Conservation (phyloP, 495 filamentous ascomycete species). For the Hyaloscypha finlandica region DNA sequence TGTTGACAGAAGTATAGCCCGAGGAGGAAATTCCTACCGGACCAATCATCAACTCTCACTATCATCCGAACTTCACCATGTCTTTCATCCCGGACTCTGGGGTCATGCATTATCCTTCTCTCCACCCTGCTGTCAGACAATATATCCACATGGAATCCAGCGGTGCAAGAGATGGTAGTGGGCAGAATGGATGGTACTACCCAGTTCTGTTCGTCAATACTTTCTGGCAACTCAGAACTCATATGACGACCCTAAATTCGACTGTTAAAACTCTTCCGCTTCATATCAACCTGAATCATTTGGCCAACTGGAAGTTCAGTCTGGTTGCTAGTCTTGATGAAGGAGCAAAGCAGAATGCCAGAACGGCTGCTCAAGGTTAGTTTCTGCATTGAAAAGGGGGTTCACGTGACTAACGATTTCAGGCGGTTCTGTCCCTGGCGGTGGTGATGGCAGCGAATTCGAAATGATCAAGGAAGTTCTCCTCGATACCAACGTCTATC, state of each 20-base stretch:
- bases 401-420: slow-evolving; percentile 26
- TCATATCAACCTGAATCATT: slow-evolving; percentile 79
- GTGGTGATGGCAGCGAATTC: slow-evolving; percentile 79
- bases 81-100: slow-evolving; percentile 84
- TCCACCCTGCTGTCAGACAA: slow-evolving; percentile 74
- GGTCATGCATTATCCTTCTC: slow-evolving; percentile 58
- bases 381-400: not conserved
- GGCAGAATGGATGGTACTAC: slow-evolving; percentile 96
- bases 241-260: slow-evolving; percentile 92
- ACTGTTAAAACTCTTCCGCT: slow-evolving; percentile 83
- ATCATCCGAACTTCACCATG: slow-evolving; percentile 93
- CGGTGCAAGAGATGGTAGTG: slow-evolving; percentile 73
- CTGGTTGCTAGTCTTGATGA: slow-evolving; percentile 82
- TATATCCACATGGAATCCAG: slow-evolving; percentile 75
- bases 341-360: slow-evolving; percentile 77
- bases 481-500: slow-evolving; percentile 89
- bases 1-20: slow-evolving; percentile 20
- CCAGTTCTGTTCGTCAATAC: slow-evolving; percentile 90
- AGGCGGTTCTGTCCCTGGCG: slow-evolving; percentile 64
- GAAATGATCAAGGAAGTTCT: slow-evolving; percentile 95
- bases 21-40: slow-evolving; percentile 52
- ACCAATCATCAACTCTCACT: slow-evolving; percentile 78
- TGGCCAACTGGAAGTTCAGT: slow-evolving; percentile 89
- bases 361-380: slow-evolving; percentile 56
- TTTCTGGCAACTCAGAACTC: slow-evolving; percentile 91